These are phyloP conservation scores for Cyclotella sp. DNA, from an alignment of 108 stramenopile genomes.

Conservation along the genomic window DNA sequence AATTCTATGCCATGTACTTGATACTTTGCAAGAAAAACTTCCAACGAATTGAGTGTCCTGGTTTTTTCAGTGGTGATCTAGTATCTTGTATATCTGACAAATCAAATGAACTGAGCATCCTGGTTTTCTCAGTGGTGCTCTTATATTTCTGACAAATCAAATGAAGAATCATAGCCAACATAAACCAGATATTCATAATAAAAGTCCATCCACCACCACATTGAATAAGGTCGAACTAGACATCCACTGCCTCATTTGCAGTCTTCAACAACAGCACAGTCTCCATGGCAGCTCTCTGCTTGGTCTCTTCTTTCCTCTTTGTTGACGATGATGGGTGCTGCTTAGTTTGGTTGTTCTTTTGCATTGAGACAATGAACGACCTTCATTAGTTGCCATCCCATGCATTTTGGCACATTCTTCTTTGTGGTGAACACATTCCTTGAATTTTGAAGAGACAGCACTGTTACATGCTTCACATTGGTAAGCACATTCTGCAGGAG, in stretches of 20 bases:
- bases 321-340: neutral
- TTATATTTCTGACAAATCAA: neutral
- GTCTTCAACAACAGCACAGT: conserved; percentile 15
- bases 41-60: no score
- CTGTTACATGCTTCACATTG: conserved; percentile 34
- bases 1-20: no score
- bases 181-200: neutral
- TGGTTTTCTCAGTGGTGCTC: no score
- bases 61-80: no score
- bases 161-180: neutral
- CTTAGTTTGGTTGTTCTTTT: neutral
- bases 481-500: conserved; percentile 25
- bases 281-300: conserved; percentile 16
- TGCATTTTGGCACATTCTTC: conserved; percentile 27
- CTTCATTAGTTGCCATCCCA: neutral
- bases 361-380: neutral
- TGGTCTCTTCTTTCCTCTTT: conserved; percentile 8
- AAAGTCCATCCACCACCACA: neutral
- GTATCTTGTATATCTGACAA: no score
- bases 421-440: conserved; percentile 37
- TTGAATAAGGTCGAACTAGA: neutral
- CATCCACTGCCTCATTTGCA: neutral
- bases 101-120: no score
- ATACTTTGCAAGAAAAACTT: no score
- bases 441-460: conserved; percentile 28